Evolutionary conservation across 2,329 filamentous ascomycete genomes (phyloP).

Genomic region (Allantophomopsis lycopodina): DNA sequence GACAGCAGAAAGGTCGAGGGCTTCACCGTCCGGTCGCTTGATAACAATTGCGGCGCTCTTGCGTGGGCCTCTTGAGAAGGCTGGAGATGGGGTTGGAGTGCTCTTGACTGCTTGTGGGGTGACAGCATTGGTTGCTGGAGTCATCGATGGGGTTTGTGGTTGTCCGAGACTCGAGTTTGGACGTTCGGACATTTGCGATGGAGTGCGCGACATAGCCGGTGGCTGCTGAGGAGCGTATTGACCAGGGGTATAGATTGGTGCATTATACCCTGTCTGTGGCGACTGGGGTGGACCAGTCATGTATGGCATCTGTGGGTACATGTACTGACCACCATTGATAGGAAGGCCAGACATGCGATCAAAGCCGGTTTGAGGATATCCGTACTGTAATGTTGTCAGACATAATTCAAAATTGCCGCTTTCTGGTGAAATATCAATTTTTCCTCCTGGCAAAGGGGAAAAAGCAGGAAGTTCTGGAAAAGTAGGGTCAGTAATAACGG

Average conservation of each 20-base stretch:
- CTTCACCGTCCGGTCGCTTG: slow-evolving; percentile 70
- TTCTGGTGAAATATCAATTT: slow-evolving; percentile 52
- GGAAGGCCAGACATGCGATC: slow-evolving; percentile 26
- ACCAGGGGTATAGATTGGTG: slow-evolving; percentile 20
- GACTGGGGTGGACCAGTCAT: slow-evolving; percentile 31
- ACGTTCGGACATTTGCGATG: slow-evolving; percentile 64
- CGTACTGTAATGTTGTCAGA: slow-evolving; percentile 43
- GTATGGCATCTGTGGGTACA: slow-evolving; percentile 33
- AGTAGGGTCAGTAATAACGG: slow-evolving; percentile 12
- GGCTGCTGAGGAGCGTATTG: slow-evolving; percentile 34
- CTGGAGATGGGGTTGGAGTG: slow-evolving; percentile 23
- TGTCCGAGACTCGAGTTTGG: slow-evolving; percentile 28
- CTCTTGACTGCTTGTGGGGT: slow-evolving; percentile 38
- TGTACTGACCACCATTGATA: slow-evolving; percentile 22
- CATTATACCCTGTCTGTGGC: slow-evolving; percentile 29
- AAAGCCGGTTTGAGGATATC: slow-evolving; percentile 36
- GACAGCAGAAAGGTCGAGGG: slow-evolving; percentile 51
- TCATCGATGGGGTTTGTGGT: slow-evolving; percentile 17
- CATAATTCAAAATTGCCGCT: slow-evolving; percentile 54
- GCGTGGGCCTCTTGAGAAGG: slow-evolving; percentile 15
- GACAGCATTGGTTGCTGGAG: slow-evolving; percentile 29
- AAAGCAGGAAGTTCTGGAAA: slow-evolving; percentile 14
- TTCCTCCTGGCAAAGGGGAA: slow-evolving; percentile 14
- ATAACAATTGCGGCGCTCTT: slow-evolving; percentile 72
- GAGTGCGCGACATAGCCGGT: slow-evolving; percentile 62